These are phyloP conservation scores for Drechmeria coniospora DNA, from an alignment of 2,329 filamentous ascomycete genomes.

Conservation along the genomic window DNA sequence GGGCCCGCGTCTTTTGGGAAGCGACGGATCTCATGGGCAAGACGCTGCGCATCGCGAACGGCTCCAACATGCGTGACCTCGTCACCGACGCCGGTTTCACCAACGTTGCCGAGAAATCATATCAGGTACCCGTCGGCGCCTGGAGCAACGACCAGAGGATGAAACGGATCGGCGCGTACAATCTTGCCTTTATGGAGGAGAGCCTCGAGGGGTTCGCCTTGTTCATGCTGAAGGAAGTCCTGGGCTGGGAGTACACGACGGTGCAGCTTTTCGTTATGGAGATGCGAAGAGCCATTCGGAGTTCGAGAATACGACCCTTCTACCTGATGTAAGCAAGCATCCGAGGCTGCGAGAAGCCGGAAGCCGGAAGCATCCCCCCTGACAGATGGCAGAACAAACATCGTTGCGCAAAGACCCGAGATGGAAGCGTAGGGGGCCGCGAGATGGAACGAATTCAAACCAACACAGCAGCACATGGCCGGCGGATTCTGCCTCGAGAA, in stretches of 20 bases:
- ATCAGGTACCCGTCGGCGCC: constrained; percentile 5
- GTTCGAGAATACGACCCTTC: constrained; percentile 9
- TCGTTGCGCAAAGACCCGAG: constrained; percentile 1
- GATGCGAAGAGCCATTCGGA: constrained; percentile 10
- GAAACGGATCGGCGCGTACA: constrained; percentile 8
- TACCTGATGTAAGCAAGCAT: constrained; percentile 11
- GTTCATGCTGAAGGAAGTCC: constrained; percentile 12
- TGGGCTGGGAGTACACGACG: constrained; percentile 11
- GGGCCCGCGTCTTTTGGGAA: constrained; percentile 10
- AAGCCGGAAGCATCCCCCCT: background rate
- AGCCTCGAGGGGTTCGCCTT: constrained; percentile 14
- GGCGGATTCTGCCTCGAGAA: no score
- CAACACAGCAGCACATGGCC: no score
- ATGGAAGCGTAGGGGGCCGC: background rate
- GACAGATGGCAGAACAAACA: constrained; percentile 1
- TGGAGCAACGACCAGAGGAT: constrained; percentile 6
- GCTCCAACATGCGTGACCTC: constrained; percentile 8
- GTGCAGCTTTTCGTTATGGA: constrained; percentile 10
- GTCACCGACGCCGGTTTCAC: constrained; percentile 12
- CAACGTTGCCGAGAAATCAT: constrained; percentile 4
- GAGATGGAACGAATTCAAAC: no score
- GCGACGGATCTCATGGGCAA: constrained; percentile 10
- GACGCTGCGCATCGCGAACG: constrained; percentile 8
- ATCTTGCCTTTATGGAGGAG: constrained; percentile 11
- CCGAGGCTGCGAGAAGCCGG: no score